Conservation (phyloP, 768 basidiomycete species). For the Naganishia friedmannii region DNA sequence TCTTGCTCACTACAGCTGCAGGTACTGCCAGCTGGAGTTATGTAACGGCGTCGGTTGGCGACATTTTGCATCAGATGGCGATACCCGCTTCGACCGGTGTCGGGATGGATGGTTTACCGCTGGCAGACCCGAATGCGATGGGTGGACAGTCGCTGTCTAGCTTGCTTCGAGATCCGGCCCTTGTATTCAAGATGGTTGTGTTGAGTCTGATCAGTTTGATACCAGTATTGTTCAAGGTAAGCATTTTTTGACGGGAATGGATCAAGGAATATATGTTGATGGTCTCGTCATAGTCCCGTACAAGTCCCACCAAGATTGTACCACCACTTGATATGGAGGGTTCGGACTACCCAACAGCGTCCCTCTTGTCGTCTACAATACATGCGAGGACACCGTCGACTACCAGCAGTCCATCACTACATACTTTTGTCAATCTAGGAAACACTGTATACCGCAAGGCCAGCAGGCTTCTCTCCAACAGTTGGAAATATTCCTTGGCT, state of each 20-base stretch:
- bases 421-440: neutral
- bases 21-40: slow-evolving; percentile 52
- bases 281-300: slow-evolving; percentile 26
- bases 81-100: slow-evolving; percentile 29
- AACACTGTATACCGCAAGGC: slow-evolving; percentile 19
- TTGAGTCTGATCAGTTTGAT: slow-evolving; percentile 80
- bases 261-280: neutral
- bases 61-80: slow-evolving; percentile 38
- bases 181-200: slow-evolving; percentile 77
- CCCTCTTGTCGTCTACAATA: slow-evolving; percentile 17
- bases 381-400: slow-evolving; percentile 26
- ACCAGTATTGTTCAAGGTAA: slow-evolving; percentile 66
- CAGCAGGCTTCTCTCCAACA: slow-evolving; percentile 7
- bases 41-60: slow-evolving; percentile 44
- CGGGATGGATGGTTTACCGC: slow-evolving; percentile 12
- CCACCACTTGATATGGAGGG: slow-evolving; percentile 21
- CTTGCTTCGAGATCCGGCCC: slow-evolving; percentile 75
- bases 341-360: neutral
- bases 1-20: slow-evolving; percentile 51
- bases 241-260: neutral
- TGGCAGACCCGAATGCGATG: slow-evolving; percentile 13
- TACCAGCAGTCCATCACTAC: slow-evolving; percentile 24
- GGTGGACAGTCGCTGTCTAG: slow-evolving; percentile 70
- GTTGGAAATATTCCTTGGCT: slow-evolving; percentile 19
- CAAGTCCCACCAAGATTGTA: neutral